A percentile compares a stretch with the other conserved stretches of the same genome.
Conservation (phyloP, 164 flowering plant species). For the Chimonanthus praecox region DNA sequence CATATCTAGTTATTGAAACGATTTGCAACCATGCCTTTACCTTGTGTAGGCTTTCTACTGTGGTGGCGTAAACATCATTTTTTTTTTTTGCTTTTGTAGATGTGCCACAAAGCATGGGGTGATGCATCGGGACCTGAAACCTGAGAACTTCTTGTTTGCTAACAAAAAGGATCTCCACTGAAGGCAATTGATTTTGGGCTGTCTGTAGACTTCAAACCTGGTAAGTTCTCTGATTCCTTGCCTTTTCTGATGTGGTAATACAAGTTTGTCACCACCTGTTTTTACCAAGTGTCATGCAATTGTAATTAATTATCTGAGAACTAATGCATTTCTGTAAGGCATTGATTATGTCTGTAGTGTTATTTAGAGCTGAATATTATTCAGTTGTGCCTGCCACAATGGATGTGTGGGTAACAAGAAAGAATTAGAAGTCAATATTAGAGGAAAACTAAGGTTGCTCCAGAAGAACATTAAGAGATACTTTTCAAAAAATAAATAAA, state of each 20-base stretch:
- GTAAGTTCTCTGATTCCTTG: slow-evolving; percentile 22
- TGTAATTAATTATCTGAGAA: neutral
- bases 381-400: no score
- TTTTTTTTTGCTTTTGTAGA: slow-evolving; percentile 32
- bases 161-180: slow-evolving; percentile 77
- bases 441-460: no score
- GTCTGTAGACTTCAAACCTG: slow-evolving; percentile 83
- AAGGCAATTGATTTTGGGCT: slow-evolving; percentile 93
- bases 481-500: no score
- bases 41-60: neutral
- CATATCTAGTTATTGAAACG: neutral
- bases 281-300: neutral
- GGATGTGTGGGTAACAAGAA: no score
- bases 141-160: slow-evolving; percentile 87
- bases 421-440: no score
- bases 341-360: no score
- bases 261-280: neutral
- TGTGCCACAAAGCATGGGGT: slow-evolving; percentile 94
- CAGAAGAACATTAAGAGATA: no score
- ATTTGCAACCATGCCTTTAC: neutral
- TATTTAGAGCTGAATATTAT: no score
- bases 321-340: neutral
- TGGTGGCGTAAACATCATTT: neutral
- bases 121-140: slow-evolving; percentile 93
- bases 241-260: neutral